Evolutionary conservation across 345 rosid species (phyloP), one percentile per base, ranked within the genome.

Genomic region (Bruguiera sexangula): DNA sequence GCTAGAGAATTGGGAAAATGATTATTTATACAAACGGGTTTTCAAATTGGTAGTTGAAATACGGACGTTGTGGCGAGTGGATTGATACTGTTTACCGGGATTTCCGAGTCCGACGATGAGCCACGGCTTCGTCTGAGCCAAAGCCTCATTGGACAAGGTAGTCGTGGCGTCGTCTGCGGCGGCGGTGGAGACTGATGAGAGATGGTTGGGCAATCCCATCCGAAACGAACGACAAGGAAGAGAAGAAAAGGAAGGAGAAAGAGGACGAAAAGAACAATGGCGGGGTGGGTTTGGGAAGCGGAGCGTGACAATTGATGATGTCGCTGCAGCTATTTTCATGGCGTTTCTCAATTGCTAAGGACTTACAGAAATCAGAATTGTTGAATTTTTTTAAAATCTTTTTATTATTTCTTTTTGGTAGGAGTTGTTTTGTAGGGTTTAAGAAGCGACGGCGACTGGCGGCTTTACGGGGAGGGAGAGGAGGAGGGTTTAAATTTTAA

Each of bases 51-150:
- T 62, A 21, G 39, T 69, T 62, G 21, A 21, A 10, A 64, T 18
- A 76, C 32, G 31, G n/a, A 92, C 98, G 68, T 90, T 92, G 70
- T 92, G 98, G 39, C 98, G 93, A 50, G 96, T 92, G 79, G 88
- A 84, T 46, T 82, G 72, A 74, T 87, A 92, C 74, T 78, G 87
- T 50, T 85, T 80, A 55, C 96, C 96, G 43, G 98, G 98, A 66
- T 92, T 90, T n/a, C 98, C 98, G 32, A 92, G 92, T 16, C 98
- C 98, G 43, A 88, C 93, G 62, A 92, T 85, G 52, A 92, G 87
- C 98, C 98, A 93, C 16, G 92, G 96, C 50, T 80, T 85, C 36
- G 78, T 85, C 75, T 82, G 58, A 69, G 77, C 31, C 71, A 59
- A 39, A 22, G 71, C 54, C 29, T 39, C 83, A 16, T 15, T 26